Base-by-base conservation (phyloP, 2,329 filamentous ascomycete genomes). In the Calonectria leucothoes region DNA sequence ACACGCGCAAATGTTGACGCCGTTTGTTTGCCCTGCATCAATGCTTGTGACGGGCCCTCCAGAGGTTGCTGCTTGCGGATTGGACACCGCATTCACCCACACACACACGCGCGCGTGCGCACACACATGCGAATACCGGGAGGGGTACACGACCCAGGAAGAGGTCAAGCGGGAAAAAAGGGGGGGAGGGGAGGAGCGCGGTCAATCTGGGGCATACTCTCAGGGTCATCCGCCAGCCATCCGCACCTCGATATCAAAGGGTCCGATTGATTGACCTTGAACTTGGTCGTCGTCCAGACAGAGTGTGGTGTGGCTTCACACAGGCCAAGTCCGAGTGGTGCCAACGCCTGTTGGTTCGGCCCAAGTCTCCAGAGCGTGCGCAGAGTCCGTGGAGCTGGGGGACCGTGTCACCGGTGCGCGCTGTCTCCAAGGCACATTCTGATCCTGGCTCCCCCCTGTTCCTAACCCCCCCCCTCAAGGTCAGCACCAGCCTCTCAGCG, bases 111-210 rank as follows among this genome's bases (percentile, higher is more conserved):
- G 29, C 64, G 35, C 64, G 35, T 31, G 15, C 63, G 4, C 66
- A 63, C 66, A 57, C 66, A 63, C 12, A 31, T 37, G 49, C 66
- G 39, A 70, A 51, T 48, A 42, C 61, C 37, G 25, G 27, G 49
- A 55, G 64, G 66, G 52, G 57, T 71, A 77, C 75, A 73, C 72
- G 70, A 70, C 72, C 72, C 67, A 74, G 69, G 35, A 72, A 76
- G 76, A 76, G 74, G 63, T 70, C 51, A 37, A 66, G 31, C 59
- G 72, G 75, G 52, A 33, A 59, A 59, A n/a, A n/a, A n/a, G n/a
- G 25, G 57, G 39, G 66, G 52, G 29, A 8, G 10, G 61, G 33
- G 48, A 17, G 37, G 33, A 52, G 29, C 17, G 39, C 29, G 63
- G 33, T 70, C 49, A 33, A 59, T 55, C 42, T 23, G 37, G 37